These are phyloP conservation scores for Saitozyma podzolica DNA, from an alignment of 768 basidiomycete genomes.

Conservation along the genomic window DNA sequence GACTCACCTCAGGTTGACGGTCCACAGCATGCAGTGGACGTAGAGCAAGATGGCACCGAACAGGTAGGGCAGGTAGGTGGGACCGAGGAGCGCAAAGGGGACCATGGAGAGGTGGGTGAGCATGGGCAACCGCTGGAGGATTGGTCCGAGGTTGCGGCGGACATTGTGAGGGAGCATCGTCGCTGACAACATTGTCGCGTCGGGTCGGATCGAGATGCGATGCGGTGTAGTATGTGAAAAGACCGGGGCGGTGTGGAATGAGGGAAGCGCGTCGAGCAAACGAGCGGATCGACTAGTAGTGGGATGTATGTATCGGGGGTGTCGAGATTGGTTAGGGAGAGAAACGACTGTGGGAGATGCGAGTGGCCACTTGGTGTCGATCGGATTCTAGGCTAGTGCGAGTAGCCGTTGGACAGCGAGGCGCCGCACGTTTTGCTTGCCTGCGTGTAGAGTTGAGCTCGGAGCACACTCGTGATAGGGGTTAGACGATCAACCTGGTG, in stretches of 20 bases:
- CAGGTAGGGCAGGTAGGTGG: conserved; percentile 12
- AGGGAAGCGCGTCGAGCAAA: neutral
- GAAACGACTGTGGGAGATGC: neutral
- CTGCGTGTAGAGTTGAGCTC: too few species aligned
- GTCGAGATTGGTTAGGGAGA: neutral
- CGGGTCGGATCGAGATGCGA: too few species aligned
- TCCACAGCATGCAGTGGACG: conserved; percentile 25
- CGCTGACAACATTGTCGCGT: too few species aligned
- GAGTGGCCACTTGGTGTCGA: neutral
- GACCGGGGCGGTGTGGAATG: too few species aligned
- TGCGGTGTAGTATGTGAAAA: too few species aligned
- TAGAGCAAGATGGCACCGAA: conserved; percentile 20
- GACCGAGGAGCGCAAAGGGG: conserved; percentile 23
- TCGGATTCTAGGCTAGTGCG: too few species aligned
- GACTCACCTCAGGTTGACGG: conserved; percentile 29
- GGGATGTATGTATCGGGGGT: neutral
- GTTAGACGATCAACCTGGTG: too few species aligned
- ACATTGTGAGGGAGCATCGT: neutral
- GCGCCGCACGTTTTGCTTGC: too few species aligned
- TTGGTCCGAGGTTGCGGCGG: conserved; percentile 12
- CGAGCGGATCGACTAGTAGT: neutral
- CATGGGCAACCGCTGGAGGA: conserved; percentile 31
- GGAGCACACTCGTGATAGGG: too few species aligned
- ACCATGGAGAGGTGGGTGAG: conserved; percentile 25
- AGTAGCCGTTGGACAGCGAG: too few species aligned